phyloP scores from a whole-genome alignment of 208 protist species.

The Balamuthia mandrillaris region DNA sequence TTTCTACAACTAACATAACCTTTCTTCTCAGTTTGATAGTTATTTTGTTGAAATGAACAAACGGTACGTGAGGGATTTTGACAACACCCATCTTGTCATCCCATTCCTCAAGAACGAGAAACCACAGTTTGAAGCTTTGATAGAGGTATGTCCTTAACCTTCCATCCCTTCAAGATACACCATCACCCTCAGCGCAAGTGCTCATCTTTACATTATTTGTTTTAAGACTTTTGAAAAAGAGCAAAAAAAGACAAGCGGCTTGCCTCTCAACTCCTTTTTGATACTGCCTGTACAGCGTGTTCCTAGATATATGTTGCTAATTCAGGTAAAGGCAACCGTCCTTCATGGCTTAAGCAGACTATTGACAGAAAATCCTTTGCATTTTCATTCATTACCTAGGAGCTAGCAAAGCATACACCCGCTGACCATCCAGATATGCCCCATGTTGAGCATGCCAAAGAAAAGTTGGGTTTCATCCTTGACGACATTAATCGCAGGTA shows the following conservation, averaged over 20 bases:
- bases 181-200: neutral
- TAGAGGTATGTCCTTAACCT: neutral
- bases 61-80: neutral
- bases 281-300: slow-evolving; percentile 1
- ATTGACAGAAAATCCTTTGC: neutral
- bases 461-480: neutral
- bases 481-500: neutral
- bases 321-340: neutral
- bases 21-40: neutral
- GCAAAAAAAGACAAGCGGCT: neutral
- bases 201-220: neutral
- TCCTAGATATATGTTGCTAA: neutral
- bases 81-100: neutral
- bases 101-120: neutral
- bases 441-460: neutral
- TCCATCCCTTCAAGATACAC: neutral
- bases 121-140: neutral
- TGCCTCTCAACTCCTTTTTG: neutral
- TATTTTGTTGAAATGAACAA: neutral
- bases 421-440: neutral
- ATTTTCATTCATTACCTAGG: neutral
- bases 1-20: neutral
- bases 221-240: neutral
- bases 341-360: neutral
- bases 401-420: neutral